phyloP scores from a whole-genome alignment of 2,329 filamentous ascomycete species.

The Ceratocystiopsis sp. region DNA sequence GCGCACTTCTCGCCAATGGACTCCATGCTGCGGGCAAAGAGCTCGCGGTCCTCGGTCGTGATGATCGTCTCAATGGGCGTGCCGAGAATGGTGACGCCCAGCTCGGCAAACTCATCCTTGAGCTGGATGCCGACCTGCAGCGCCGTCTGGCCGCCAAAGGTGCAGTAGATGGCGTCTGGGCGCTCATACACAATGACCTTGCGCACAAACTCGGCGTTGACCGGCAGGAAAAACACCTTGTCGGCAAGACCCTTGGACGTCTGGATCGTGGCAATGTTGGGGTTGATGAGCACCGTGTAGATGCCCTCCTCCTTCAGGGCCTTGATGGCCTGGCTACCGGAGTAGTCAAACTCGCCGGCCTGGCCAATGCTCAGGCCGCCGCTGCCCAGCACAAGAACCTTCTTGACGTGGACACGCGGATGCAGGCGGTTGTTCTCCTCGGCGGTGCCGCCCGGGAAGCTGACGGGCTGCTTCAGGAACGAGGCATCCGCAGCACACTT shows the following conservation, averaged over 20 bases:
- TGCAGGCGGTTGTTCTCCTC: constrained; percentile 63
- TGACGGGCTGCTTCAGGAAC: constrained; percentile 54
- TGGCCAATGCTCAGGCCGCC: constrained; percentile 95
- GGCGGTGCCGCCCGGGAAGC: constrained; percentile 70
- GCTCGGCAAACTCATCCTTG: constrained; percentile 85
- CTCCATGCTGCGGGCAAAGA: constrained; percentile 96
- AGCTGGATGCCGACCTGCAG: constrained; percentile 94
- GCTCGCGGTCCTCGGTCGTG: constrained; percentile 92
- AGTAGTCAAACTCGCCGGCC: constrained; percentile 97
- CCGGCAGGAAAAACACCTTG: constrained; percentile 96
- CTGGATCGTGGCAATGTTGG: constrained; percentile 97
- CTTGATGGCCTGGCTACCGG: constrained; percentile 95
- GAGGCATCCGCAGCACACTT: constrained; percentile 50
- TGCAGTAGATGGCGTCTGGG: constrained; percentile 93
- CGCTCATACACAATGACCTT: constrained; percentile 93
- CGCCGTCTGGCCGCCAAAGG: constrained; percentile 94
- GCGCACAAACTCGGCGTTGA: constrained; percentile 91
- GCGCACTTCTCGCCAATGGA: constrained; percentile 96
- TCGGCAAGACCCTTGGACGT: constrained; percentile 95
- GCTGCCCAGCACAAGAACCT: constrained; percentile 84
- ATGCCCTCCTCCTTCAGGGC: constrained; percentile 95
- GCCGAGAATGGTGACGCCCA: constrained; percentile 87
- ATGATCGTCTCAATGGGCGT: constrained; percentile 97
- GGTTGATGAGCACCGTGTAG: constrained; percentile 96
- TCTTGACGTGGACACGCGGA: constrained; percentile 74